phyloP scores from a whole-genome alignment of 163 green algal species.

The Coccomyxa subellipsoidea region DNA sequence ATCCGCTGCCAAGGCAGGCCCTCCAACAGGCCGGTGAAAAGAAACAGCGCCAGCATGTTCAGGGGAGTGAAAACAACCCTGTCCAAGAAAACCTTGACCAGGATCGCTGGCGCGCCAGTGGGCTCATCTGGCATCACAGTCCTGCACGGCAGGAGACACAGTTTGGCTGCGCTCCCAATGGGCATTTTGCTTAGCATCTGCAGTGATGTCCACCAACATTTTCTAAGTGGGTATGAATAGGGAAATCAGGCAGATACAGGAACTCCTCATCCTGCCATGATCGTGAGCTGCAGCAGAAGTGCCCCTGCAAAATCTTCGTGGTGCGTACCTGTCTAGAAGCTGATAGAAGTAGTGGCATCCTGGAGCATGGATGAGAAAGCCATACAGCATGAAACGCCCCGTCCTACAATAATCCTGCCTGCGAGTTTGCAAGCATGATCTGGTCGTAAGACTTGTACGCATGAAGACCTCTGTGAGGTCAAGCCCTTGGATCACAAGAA shows the following conservation, averaged over 20 bases:
- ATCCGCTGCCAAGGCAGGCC: neutral
- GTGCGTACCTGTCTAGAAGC: constrained; percentile 19
- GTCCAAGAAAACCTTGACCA: constrained; percentile 1
- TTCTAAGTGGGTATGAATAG: too few relatives aligned
- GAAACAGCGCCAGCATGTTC: neutral
- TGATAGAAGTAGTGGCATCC: constrained; percentile 30
- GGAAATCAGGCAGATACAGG: neutral
- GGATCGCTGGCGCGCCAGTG: neutral
- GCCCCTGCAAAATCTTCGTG: too few relatives aligned
- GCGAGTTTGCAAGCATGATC: neutral
- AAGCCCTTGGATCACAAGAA: neutral
- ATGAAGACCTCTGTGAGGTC: neutral
- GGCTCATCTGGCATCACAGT: neutral
- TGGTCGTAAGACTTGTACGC: neutral
- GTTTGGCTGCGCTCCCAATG: neutral
- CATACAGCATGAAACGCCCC: constrained; percentile 27
- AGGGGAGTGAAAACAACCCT: neutral
- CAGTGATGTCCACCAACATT: too few relatives aligned
- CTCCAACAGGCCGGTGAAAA: neutral
- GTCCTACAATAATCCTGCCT: constrained; percentile 27
- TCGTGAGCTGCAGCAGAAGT: too few relatives aligned
- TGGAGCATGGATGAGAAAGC: constrained; percentile 25
- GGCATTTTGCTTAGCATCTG: too few relatives aligned
- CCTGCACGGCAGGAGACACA: neutral
- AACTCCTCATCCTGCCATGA: too few relatives aligned